These are phyloP conservation scores for Abortiporus biennis DNA, from an alignment of 1,284 basidiomycete species.

Conservation along the genomic window DNA sequence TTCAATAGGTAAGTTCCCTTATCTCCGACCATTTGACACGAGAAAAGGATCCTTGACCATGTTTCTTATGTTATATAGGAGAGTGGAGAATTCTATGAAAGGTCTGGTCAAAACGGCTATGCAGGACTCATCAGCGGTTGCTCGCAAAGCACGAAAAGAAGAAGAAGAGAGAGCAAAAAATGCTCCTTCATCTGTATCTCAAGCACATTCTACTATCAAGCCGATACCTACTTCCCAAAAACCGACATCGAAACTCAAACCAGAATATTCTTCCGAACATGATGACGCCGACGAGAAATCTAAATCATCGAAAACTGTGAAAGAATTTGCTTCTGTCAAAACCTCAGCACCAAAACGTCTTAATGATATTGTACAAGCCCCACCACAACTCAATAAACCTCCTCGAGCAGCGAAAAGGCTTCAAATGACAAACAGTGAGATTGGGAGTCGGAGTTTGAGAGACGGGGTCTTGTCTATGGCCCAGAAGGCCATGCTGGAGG, in stretches of 20 bases:
- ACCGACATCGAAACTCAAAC: constrained; percentile 4
- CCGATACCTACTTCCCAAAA: constrained; percentile 4
- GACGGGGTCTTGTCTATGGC: constrained; percentile 62
- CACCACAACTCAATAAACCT: constrained; percentile 42
- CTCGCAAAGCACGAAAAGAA: constrained; percentile 40
- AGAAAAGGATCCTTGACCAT: constrained; percentile 3
- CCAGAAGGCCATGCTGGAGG: constrained; percentile 69
- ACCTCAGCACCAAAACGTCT: constrained; percentile 58
- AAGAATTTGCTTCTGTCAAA: constrained; percentile 47
- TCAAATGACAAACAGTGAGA: constrained; percentile 14
- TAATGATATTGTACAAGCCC: constrained; percentile 65
- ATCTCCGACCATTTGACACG: too few species aligned
- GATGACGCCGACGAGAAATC: constrained; percentile 10
- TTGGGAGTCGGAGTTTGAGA: constrained; percentile 15
- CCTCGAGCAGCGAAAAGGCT: constrained; percentile 32
- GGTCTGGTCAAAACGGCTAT: constrained; percentile 56
- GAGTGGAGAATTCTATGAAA: constrained; percentile 67
- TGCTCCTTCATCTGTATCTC: constrained; percentile 8
- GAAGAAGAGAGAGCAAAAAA: constrained; percentile 26
- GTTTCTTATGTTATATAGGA: constrained; percentile 30
- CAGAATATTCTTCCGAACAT: constrained; percentile 6
- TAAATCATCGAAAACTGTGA: constrained; percentile 10
- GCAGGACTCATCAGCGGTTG: constrained; percentile 45
- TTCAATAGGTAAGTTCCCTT: constrained; percentile 58
- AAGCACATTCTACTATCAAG: neutral